Evolutionary conservation across 306 rosid genomes (phyloP), one percentile per base, ranked within the genome.

Genomic region (Lotus japonicus): DNA sequence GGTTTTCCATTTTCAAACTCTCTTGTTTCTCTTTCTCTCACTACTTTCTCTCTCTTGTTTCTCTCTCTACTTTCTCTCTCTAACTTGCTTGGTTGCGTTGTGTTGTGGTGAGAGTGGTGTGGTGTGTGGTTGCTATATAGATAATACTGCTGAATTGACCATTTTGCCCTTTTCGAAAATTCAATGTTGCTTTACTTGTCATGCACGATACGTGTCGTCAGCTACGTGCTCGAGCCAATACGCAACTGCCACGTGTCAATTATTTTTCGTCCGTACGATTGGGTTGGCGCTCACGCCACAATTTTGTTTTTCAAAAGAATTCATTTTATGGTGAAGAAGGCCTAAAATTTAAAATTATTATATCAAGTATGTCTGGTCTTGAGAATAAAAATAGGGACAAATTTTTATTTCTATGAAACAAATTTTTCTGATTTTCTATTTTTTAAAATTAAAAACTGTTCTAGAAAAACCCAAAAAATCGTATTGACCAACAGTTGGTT

Each of bases 1-100:
- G 79, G 68, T 67, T 75, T 66, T 77, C 84, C 87, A 83, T 80
- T 4, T 66, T 26, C 45, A 50, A 43, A 38, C 55, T 21, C n/a
- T n/a, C n/a, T n/a, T n/a, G n/a, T n/a, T n/a, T 70, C 14, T 21
- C 7, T 53, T 61, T 42, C 1, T 12, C 9, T 31, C 4, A 17
- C 56, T 33, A 1, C 11, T 62, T 6, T 50, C 12, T 57, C 56
- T 70, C 15, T 26, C 5, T 53, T 11, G 11, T 53, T 61, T 42
- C 1, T n/a, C 9, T 33, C 5, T 33, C 57, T 35, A 1, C 9
- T 62, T 6, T 50, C 11, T 57, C 18, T 42, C 28, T 2, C 14
- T 31, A n/a, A 6, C 59, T 44, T 39, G 49, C 14, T 15, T 52
- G 1, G 6, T 10, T 19, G 0, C 0, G 7, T 56, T n/a, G 42